Conservation (phyloP, 805 yeast species). For the Nakazawaea siamensis region DNA sequence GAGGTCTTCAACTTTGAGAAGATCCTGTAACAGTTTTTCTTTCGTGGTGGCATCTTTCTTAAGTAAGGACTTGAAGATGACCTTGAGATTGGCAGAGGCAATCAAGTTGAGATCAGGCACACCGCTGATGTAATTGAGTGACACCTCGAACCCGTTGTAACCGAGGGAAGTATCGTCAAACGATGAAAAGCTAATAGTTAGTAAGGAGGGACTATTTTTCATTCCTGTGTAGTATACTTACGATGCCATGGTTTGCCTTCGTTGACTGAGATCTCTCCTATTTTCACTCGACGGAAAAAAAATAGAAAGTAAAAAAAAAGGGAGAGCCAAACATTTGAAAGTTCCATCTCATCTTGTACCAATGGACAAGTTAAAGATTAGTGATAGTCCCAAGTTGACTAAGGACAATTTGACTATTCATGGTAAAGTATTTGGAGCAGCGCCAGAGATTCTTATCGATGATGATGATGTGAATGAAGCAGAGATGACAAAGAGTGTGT, state of each 20-base stretch:
- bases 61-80: constrained; percentile 67
- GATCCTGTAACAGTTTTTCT: constrained; percentile 65
- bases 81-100: constrained; percentile 38
- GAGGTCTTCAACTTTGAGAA: constrained; percentile 26
- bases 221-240: too few relatives aligned
- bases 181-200: too few relatives aligned
- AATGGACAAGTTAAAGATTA: too few relatives aligned
- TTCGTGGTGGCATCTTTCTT: constrained; percentile 82
- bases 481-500: constrained; percentile 12
- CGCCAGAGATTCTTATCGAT: too few relatives aligned
- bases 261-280: too few relatives aligned
- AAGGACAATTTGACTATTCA: constrained; percentile 8
- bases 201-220: too few relatives aligned
- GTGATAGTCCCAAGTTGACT: too few relatives aligned
- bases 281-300: not conserved
- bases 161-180: constrained; percentile 18
- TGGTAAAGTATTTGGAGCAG: not conserved
- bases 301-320: too few relatives aligned
- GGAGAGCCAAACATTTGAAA: too few relatives aligned
- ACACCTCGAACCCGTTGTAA: constrained; percentile 39
- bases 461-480: constrained; percentile 5
- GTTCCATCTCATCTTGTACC: too few relatives aligned
- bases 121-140: constrained; percentile 71
- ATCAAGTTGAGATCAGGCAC: constrained; percentile 59
- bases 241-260: not conserved